Percentiles rank a stretch among this genome's conserved stretches.
Conservation (phyloP, 2,329 filamentous ascomycete species). For the Ophiognomonia clavigignenti-juglandacearum region DNA sequence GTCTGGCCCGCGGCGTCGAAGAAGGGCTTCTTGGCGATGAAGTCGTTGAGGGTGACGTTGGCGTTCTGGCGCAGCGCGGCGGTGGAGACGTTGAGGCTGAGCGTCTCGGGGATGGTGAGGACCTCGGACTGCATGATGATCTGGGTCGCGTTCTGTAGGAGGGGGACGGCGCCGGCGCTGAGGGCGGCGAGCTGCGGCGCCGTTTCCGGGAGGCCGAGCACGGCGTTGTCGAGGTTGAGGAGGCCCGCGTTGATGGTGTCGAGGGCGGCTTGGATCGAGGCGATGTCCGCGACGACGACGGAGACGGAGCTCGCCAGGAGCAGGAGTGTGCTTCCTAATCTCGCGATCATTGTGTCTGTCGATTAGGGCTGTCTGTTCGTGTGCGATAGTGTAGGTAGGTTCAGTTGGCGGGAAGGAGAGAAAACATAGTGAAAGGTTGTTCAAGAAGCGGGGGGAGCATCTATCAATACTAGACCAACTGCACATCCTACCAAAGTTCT, state of each 20-base stretch:
- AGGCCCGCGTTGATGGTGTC: constrained; percentile 9
- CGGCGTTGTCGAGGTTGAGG: constrained; percentile 1
- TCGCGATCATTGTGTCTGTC: background rate
- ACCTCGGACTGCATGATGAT: constrained; percentile 1
- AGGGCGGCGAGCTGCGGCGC: background rate
- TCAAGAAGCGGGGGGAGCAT: too few species aligned
- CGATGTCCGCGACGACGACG: constrained; percentile 1
- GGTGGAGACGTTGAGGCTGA: constrained; percentile 2
- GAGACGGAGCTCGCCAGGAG: background rate
- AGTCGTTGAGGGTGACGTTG: constrained; percentile 8
- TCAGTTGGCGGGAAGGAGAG: too few species aligned
- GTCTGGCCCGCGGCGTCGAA: background rate
- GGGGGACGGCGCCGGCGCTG: background rate
- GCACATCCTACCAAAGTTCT: too few species aligned
- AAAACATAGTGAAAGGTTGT: too few species aligned
- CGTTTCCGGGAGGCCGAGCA: background rate
- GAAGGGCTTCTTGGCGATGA: constrained; percentile 7
- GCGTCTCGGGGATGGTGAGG: constrained; percentile 1
- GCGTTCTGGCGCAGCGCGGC: constrained; percentile 5
- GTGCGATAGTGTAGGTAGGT: too few species aligned
- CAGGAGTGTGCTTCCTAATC: background rate
- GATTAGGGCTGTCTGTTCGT: too few species aligned
- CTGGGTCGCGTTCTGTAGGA: constrained; percentile 2
- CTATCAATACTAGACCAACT: too few species aligned
- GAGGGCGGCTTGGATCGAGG: constrained; percentile 3